Evolutionary conservation across 345 rosid species (phyloP), one percentile per base, ranked within the genome.

Genomic region (Linum tenue): DNA sequence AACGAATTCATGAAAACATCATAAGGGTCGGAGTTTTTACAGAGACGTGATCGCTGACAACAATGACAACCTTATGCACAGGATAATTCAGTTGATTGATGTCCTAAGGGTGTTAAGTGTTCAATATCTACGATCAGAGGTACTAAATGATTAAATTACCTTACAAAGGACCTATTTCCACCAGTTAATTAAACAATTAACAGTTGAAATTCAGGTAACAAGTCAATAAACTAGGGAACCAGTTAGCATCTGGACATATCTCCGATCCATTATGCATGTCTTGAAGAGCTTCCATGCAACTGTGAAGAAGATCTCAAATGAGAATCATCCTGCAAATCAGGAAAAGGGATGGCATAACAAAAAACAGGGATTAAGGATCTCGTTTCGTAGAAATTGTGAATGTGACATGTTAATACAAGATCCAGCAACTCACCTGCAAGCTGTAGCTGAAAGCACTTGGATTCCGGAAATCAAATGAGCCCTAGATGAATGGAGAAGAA

Each of bases 281-380:
- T 83, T 57, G 88, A 73, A 67, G 83, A 70, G 73, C 75, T 77
- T 42, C 87, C 77, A 62, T 83, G 84, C 72, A 87, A 53, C 63
- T 82, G 86, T 16, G 84, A 60, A 62, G 88, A 70, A 62, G 88
- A 70, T 76, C 90, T 83, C 77, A 87, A 69, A 69, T 83, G 81
- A 36, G 76, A 66, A 48, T 87, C 84, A 61, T 82, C 90, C 88
- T 87, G 73, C 41, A 70, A 43, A 55, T 35, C 37, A 3, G 22
- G 8, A 57, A 17, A 37, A 56, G 31, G 36, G 22, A 56, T 22
- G 31, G 31, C 31, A 22, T 22, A 22, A 22, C 31, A 22, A 22
- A 22, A 22, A 22, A 22, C 31, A 22, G 31, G 31, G 1, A 22
- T 22, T 22, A 22, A 22, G 31, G 31, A 22, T 22, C 31, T 1